Percentiles rank a stretch among this genome's conserved stretches.
These are phyloP conservation scores for Ceratobasidium sp. DNA, from an alignment of 1,284 basidiomycete species.

Conservation along the genomic window DNA sequence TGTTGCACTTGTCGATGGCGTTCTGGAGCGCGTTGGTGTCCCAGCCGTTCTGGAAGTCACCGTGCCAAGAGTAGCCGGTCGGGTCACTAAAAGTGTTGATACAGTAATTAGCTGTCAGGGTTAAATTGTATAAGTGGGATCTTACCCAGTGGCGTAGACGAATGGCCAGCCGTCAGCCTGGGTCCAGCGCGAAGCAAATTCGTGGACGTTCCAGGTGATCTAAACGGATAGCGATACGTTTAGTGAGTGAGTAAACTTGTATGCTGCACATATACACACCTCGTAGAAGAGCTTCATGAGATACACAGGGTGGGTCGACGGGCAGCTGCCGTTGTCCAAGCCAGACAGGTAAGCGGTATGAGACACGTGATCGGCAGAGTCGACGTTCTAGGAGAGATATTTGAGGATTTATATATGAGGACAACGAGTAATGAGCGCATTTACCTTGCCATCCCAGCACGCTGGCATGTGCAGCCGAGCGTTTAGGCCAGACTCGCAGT, in stretches of 20 bases:
- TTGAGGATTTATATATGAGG: not conserved
- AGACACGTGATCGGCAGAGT: conserved; percentile 54
- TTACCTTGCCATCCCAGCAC: conserved; percentile 66
- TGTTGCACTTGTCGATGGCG: too few relatives aligned
- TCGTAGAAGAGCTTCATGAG: too few relatives aligned
- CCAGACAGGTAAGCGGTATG: conserved; percentile 64
- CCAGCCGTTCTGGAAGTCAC: too few relatives aligned
- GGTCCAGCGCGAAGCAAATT: too few relatives aligned
- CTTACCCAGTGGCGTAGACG: too few relatives aligned
- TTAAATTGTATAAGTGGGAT: conserved; percentile 50
- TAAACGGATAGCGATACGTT: conserved; percentile 41
- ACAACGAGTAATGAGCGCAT: conserved; percentile 6
- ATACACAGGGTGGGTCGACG: too few relatives aligned
- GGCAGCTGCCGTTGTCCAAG: too few relatives aligned
- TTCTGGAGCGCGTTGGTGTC: too few relatives aligned
- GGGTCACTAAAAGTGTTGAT: conserved; percentile 67
- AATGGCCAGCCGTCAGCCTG: too few relatives aligned
- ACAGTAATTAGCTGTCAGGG: conserved; percentile 62
- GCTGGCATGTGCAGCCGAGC: conserved; percentile 56
- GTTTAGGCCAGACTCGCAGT: conserved; percentile 61
- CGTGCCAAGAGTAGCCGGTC: too few relatives aligned
- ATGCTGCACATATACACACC: conserved; percentile 51
- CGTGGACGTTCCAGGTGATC: conserved; percentile 62
- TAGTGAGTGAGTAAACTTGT: not conserved
- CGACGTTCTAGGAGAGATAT: not conserved